Evolutionary conservation across 139 green algal genomes (phyloP).

Genomic region (Chara braunii): DNA sequence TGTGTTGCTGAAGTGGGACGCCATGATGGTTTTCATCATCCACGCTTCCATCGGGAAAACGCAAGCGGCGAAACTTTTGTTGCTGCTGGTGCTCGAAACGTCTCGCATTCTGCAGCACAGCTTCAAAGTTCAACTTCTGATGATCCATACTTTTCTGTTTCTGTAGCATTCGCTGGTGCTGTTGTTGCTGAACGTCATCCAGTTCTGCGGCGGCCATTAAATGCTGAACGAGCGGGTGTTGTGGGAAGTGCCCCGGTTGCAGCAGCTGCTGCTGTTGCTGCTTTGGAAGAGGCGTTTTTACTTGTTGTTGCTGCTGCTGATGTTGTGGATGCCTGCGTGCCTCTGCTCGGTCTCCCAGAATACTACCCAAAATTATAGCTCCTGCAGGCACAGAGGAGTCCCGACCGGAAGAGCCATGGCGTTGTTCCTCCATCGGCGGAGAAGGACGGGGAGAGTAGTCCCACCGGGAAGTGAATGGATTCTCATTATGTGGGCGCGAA

Average conservation of each 20-base stretch:
- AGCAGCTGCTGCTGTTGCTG: too few relatives aligned
- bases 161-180: conserved; percentile 5
- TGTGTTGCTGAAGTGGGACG: too few relatives aligned
- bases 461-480: not conserved
- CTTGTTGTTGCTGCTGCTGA: conserved; percentile 10
- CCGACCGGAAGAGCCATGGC: not conserved
- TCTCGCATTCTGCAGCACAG: not conserved
- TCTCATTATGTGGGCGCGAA: not conserved
- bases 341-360: not conserved
- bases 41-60: not conserved
- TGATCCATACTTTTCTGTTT: not conserved
- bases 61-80: not conserved
- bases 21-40: not conserved
- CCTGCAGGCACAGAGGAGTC: not conserved
- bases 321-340: conserved; percentile 1
- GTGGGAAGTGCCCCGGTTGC: not conserved
- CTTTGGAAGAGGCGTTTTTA: too few relatives aligned
- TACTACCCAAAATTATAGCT: not conserved
- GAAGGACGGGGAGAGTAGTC: not conserved
- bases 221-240: not conserved
- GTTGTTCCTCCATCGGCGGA: not conserved
- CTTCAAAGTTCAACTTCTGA: not conserved
- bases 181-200: not conserved
- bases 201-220: not conserved
- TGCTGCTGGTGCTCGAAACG: not conserved